These are phyloP conservation scores for Colletotrichum musae DNA, from an alignment of 2,329 filamentous ascomycete species.

Conservation along the genomic window DNA sequence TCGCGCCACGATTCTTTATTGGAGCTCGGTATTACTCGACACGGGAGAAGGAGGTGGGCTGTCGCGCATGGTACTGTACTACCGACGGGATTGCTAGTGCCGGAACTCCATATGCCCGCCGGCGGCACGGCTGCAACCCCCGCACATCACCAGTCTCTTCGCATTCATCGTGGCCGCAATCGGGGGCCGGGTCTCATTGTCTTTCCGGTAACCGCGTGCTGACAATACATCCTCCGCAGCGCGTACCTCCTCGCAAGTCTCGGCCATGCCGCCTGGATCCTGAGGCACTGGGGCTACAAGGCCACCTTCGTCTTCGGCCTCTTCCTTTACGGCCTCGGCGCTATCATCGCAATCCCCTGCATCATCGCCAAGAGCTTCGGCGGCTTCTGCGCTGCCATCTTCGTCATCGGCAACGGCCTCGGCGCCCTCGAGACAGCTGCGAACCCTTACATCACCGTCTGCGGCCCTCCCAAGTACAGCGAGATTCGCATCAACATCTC, in stretches of 20 bases:
- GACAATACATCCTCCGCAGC: constrained; percentile 8
- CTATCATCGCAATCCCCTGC: constrained; percentile 65
- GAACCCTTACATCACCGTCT: constrained; percentile 73
- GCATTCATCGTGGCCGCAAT: too few relatives aligned
- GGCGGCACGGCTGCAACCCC: background rate
- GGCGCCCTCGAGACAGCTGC: constrained; percentile 83
- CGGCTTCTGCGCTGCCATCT: constrained; percentile 81
- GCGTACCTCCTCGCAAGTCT: constrained; percentile 58
- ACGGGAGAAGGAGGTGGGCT: too few relatives aligned
- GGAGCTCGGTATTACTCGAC: background rate
- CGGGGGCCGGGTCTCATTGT: background rate
- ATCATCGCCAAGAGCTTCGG: constrained; percentile 67
- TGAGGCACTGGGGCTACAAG: constrained; percentile 60
- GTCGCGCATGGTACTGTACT: too few relatives aligned
- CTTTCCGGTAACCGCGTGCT: background rate
- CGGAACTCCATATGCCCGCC: background rate
- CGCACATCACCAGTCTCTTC: background rate
- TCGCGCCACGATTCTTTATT: background rate
- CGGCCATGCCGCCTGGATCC: constrained; percentile 56
- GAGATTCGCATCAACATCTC: constrained; percentile 68
- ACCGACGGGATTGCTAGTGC: too few relatives aligned
- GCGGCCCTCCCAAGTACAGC: constrained; percentile 67
- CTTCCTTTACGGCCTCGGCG: constrained; percentile 75
- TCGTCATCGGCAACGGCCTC: constrained; percentile 81
- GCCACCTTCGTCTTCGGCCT: constrained; percentile 68